Evolutionary conservation across 306 rosid genomes (phyloP).

Genomic region (Vigna radiata): DNA sequence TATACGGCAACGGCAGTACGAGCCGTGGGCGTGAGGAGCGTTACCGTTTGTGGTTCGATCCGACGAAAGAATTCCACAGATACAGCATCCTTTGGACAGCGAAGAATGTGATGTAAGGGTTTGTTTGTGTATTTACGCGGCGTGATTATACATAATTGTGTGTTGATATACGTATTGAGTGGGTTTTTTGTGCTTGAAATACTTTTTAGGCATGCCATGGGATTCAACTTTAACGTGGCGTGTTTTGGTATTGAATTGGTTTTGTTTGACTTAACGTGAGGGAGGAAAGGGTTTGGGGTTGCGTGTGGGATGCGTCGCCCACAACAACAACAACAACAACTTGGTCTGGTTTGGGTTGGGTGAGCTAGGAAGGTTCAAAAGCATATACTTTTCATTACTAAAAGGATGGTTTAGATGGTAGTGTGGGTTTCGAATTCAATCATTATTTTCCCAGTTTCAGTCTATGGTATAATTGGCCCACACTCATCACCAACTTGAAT

Average conservation of each 20-base stretch:
- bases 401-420: constrained; percentile 50
- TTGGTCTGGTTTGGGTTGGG: constrained; percentile 17
- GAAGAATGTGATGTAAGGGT: constrained; percentile 59
- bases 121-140: not conserved
- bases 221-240: constrained; percentile 39
- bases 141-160: not conserved
- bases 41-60: constrained; percentile 95
- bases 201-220: constrained; percentile 19
- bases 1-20: constrained; percentile 95
- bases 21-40: constrained; percentile 93
- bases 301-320: constrained; percentile 60
- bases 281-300: constrained; percentile 41
- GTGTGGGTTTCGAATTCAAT: constrained; percentile 34
- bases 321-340: constrained; percentile 7
- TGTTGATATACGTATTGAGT: not conserved
- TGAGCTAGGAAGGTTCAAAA: constrained; percentile 37
- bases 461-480: constrained; percentile 24
- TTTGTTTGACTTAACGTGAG: constrained; percentile 55
- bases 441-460: constrained; percentile 33
- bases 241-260: constrained; percentile 31
- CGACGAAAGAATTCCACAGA: constrained; percentile 70
- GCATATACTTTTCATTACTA: constrained; percentile 43
- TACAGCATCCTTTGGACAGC: constrained; percentile 97
- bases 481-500: constrained; percentile 45
- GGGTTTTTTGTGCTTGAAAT: constrained; percentile 18